Conservation (phyloP, 116 monocot genomes). For the Phalaenopsis hybrid region DNA sequence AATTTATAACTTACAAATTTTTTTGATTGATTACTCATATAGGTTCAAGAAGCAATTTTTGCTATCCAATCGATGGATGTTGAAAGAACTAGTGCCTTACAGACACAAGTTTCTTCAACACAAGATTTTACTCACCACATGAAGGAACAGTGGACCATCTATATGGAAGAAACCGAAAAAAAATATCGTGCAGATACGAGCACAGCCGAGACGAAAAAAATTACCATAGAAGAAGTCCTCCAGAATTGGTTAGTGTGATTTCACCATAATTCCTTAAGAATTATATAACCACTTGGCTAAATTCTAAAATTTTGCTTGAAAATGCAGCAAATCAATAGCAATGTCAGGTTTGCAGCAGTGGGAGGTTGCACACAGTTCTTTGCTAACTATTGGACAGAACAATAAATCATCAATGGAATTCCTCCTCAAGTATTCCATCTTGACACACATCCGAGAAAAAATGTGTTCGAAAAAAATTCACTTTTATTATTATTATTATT, state of each 20-base stretch:
- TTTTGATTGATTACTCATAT: not conserved
- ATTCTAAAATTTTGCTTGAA: not conserved
- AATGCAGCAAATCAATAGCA: slow-evolving; percentile 7
- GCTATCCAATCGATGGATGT: slow-evolving; percentile 22
- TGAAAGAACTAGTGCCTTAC: slow-evolving; percentile 18
- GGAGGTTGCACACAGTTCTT: slow-evolving; percentile 10
- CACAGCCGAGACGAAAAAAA: slow-evolving; percentile 21
- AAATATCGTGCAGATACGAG: slow-evolving; percentile 20
- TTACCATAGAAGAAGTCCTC: slow-evolving; percentile 19
- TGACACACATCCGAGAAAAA: not conserved
- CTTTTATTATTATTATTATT: not conserved
- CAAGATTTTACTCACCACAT: slow-evolving; percentile 19
- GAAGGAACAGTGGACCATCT: slow-evolving; percentile 32
- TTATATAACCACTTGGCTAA: not conserved
- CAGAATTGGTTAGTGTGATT: slow-evolving; percentile 36
- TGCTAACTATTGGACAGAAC: slow-evolving; percentile 1
- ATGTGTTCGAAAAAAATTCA: not conserved
- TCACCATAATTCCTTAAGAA: not conserved
- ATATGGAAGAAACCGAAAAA: slow-evolving; percentile 34
- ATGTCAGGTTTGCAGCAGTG: slow-evolving; percentile 8
- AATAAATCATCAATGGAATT: slow-evolving; percentile 12
- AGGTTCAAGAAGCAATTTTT: slow-evolving; percentile 30
- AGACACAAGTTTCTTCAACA: slow-evolving; percentile 22
- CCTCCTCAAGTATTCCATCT: slow-evolving; percentile 10
- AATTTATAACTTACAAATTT: not conserved